Evolutionary conservation across 345 rosid genomes (phyloP), one percentile per base, ranked within the genome.

Genomic region (Aegle marmelos): DNA sequence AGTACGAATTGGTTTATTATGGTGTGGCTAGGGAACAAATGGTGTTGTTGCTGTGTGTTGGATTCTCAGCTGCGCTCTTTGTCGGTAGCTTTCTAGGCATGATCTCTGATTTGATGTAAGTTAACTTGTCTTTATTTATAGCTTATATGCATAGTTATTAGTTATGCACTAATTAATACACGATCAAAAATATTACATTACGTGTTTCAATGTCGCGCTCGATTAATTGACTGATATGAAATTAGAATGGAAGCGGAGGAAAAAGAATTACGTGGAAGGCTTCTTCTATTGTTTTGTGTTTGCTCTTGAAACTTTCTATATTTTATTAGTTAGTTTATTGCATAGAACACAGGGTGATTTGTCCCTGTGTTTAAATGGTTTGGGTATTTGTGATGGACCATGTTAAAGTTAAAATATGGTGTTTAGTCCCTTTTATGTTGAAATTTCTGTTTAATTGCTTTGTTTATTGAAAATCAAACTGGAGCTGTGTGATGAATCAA

Each of bases 31-130:
- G 84, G 70, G 92, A 90, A 65, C 86, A 84, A 54, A 92, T 84
- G 70, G 83, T 91, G 79, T 76, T 79, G 68, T 83, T 79, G 74
- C 85, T 96, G 34, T 86, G 79, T 75, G 82, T 86, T 61, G 95
- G 98, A 58, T 91, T 81, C 68, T 89, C 88, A 9, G 85, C 92
- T 17, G 54, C 90, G 80, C 87, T 92, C 72, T 41, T 92, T 58
- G 41, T 88, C 2, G 95, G 95, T 48, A 81, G 97, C 79, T 76
- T 86, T 75, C 84, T 87, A 21, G 97, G 98, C 61, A 60, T 89
- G 57, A 81, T 96, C 41, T 96, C 94, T 79, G 98, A 96, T 86
- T 78, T 83, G 63, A 82, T 94, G 99, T 94, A 85, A 89, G 95
- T 80, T 25, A 25, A 68, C 4, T 19, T 76, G 30, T 24, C 71